Evolutionary conservation across 371 early-diverging fungal genomes (phyloP).

Genomic region (Saksenaea oblongispora): DNA sequence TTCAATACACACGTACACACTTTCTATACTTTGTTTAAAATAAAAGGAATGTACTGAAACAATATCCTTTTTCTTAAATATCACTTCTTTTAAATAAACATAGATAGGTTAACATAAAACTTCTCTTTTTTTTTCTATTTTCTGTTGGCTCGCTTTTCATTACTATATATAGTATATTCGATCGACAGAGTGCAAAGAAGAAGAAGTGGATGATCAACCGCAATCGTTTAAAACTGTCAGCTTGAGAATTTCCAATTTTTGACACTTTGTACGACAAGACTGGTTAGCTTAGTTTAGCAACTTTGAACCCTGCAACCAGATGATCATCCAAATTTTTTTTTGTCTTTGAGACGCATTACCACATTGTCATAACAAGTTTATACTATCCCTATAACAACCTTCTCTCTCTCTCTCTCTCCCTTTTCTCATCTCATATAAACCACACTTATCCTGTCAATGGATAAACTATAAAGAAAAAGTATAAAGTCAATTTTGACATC

Average conservation of each 20-base stretch:
- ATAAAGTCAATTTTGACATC: no score
- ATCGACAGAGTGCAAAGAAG: neutral
- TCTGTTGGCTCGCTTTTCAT: neutral
- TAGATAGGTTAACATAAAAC: no score
- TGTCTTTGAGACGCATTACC: neutral
- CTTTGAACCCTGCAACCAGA: slow-evolving; percentile 2
- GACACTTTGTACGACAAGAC: neutral
- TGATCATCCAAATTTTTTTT: neutral
- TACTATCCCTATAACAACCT: neutral
- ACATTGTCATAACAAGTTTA: slow-evolving; percentile 5
- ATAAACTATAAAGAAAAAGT: no score
- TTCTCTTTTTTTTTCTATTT: no score
- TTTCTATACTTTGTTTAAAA: no score
- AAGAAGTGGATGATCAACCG: neutral
- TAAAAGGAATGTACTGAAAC: no score
- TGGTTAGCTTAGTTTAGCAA: neutral
- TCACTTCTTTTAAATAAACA: no score
- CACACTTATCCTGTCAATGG: no score
- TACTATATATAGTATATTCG: neutral
- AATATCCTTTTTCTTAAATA: no score
- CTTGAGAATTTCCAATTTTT: neutral
- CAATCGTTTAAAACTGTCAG: neutral
- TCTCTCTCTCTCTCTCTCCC: neutral
- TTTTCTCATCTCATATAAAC: no score
- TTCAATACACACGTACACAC: neutral